Percentiles rank a stretch among this genome's conserved stretches.
These are phyloP conservation scores for Poterioochromonas sp. DNA, from an alignment of 352 stramenopile species.

Conservation along the genomic window DNA sequence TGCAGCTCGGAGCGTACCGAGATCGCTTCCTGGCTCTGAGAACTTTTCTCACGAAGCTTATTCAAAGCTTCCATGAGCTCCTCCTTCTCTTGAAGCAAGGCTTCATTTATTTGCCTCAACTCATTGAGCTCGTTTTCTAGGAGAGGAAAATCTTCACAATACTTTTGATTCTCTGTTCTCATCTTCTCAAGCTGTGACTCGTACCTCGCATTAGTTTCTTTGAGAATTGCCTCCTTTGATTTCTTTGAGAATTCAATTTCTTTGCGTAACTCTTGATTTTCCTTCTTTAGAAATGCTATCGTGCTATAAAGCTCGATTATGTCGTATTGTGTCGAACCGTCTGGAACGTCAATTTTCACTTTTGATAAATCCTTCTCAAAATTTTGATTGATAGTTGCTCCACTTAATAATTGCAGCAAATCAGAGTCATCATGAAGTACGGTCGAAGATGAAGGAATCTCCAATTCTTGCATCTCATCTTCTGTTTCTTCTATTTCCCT, in stretches of 20 bases:
- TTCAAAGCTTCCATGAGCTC: not conserved
- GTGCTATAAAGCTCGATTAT: constrained; percentile 1
- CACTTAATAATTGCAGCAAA: not conserved
- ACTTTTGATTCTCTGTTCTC: no score
- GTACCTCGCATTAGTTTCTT: not conserved
- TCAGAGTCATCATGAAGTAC: not conserved
- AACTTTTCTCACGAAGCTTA: not conserved
- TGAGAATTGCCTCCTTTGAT: not conserved
- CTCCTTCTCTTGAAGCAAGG: no score
- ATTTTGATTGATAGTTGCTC: not conserved
- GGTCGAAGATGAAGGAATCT: not conserved
- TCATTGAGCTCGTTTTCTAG: no score
- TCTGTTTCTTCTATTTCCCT: not conserved
- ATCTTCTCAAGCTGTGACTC: not conserved
- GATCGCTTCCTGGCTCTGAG: not conserved
- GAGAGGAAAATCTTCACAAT: no score
- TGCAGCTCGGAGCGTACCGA: not conserved
- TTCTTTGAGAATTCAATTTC: not conserved
- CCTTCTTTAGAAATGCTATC: not conserved
- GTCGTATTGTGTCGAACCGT: not conserved
- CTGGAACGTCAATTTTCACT: not conserved
- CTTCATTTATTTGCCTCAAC: no score
- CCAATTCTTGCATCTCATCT: not conserved
- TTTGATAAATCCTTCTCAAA: not conserved
- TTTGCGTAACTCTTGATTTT: not conserved